These are phyloP conservation scores for Scopulariopsis brevicaulis DNA, from an alignment of 2,329 filamentous ascomycete species.

Conservation along the genomic window DNA sequence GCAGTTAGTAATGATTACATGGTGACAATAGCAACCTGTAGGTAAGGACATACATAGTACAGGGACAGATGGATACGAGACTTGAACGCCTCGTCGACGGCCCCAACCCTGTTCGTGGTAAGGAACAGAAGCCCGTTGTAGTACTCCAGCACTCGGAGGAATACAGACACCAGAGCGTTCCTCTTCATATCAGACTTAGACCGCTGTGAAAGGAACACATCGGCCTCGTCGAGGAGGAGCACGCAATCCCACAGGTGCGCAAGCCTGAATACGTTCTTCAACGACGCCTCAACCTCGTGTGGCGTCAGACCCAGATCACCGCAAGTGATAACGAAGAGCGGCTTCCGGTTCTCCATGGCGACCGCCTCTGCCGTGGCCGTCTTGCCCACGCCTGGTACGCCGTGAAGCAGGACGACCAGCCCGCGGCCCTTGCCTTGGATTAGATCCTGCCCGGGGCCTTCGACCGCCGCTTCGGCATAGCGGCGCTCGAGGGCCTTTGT, in stretches of 20 bases:
- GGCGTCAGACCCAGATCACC: constrained; percentile 41
- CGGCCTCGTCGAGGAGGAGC: constrained; percentile 12
- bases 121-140: constrained; percentile 28
- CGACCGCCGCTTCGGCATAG: constrained; percentile 4
- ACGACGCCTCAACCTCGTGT: constrained; percentile 56
- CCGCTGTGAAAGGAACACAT: constrained; percentile 10
- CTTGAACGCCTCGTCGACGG: constrained; percentile 85
- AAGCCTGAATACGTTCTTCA: constrained; percentile 55
- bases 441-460: constrained; percentile 63
- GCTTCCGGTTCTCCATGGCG: constrained; percentile 68
- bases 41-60: constrained; percentile 63
- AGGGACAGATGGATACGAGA: constrained; percentile 78
- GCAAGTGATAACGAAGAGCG: constrained; percentile 72
- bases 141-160: constrained; percentile 27
- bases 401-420: constrained; percentile 67
- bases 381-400: constrained; percentile 34
- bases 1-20: background rate
- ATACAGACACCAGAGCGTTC: constrained; percentile 18
- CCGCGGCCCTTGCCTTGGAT: constrained; percentile 80
- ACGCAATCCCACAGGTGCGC: constrained; percentile 15
- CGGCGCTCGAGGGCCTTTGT: constrained; percentile 44
- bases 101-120: constrained; percentile 41
- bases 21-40: constrained; percentile 65
- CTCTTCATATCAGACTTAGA: constrained; percentile 10
- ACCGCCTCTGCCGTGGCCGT: constrained; percentile 45